Evolutionary conservation across 805 yeast genomes (phyloP), one percentile per base, ranked within the genome.

Genomic region (Saccharomycopsis fibuligera): DNA sequence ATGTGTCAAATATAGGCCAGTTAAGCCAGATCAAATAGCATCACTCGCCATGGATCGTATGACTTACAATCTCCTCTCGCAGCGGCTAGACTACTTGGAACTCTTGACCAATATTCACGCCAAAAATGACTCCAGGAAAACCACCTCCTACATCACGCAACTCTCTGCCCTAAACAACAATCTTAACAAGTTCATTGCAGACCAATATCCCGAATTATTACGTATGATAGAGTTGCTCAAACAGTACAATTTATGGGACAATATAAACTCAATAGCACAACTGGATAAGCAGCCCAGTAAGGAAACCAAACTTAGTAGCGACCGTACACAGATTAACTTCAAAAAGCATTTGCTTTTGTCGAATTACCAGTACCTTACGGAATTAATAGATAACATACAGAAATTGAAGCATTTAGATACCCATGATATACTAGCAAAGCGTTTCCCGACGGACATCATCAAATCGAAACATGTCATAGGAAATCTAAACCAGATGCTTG

Each of bases 41-140:
- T n/a, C n/a, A n/a, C n/a, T n/a, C n/a, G 12, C 4, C 5, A 45
- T 46, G 50, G 50, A 50, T 27, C 19, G 44, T 25, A 35, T 43
- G 22, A 46, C 50, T 4, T 46, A 38, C 25, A 17, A 46, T 5
- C 16, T 47, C 4, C 38, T 50, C 12, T 23, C 23, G n/a, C 40
- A 35, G 33, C 24, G 50, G 31, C 25, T 50, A 12, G 47, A 46
- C 35, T 43, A 36, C 22, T 41, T 50, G 43, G 50, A 49, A 31
- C 21, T 45, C 5, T 17, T 49, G 6, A 31, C 45, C 16, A 44
- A 48, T 17, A 33, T 24, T 6, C n/a, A 41, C 5, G 12, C 19
- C n/a, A 35, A 41, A 10, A 31, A 12, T 22, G 19, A 31, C 21
- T n/a, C n/a, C n/a, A n/a, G n/a, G n/a, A 16, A 21, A n/a, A n/a